Base-by-base conservation (phyloP, 2,329 filamentous ascomycete genomes). In the Paecilomyces sp. region DNA sequence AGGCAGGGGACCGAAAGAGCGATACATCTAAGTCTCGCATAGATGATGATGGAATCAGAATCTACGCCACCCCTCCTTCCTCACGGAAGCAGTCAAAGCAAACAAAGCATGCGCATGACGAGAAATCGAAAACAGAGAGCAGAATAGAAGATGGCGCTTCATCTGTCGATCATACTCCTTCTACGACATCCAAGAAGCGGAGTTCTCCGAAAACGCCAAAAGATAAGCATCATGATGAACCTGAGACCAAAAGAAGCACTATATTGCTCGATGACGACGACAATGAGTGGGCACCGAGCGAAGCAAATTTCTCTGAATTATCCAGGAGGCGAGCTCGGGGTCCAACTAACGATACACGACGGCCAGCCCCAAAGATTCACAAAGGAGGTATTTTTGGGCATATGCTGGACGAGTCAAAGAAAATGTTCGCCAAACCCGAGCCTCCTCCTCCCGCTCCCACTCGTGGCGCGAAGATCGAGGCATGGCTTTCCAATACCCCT, bases 401-500 rank as follows among this genome's bases (percentile, higher is more conserved):
- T 54, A 76, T 79, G 60, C 66, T 77, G 34, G 75, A 74, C 34
- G 76, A 78, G 56, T 77, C 76, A 1, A 75, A 70, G 60, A 80
- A 77, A 60, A 74, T 78, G 63, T 78, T 81, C 61, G 68, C 70
- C n/a, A 75, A 74, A 58, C 71, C 74, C 4, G 75, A 76, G 56
- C 62, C 68, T 15, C 76, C 77, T 24, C 72, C 76, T 11, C 69
- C 70, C n/a, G 62, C 64, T 9, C 66, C 66, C 15, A 67, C 67
- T 22, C 79, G 79, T 54, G 75, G 80, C 13, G 78, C 79, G 57
- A 83, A 83, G 55, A 81, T 88, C 28, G 83, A 87, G 70, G 82
- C 84, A 55, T 88, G 85, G 85, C 78, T 88, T 5, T 80, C 80
- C 2, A 76, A 75, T 57, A 84, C 83, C 2, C 77, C 80, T 8